Evolutionary conservation across 1,284 basidiomycete species (phyloP), one percentile per base, ranked within the genome.

Genomic region (Salmacisia buchloeana): DNA sequence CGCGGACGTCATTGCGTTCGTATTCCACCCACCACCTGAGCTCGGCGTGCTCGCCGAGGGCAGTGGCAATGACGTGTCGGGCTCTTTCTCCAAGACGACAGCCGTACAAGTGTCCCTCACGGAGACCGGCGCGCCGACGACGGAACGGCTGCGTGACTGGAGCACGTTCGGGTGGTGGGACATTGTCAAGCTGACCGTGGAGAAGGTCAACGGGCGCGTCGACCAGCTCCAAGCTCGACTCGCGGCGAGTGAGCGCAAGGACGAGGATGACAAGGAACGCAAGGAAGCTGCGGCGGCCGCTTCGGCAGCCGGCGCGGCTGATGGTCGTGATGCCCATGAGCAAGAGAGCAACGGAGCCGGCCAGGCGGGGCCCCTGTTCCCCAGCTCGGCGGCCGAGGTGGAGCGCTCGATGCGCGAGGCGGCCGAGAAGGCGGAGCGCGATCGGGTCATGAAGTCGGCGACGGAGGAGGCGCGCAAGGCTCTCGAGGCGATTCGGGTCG

Each of bases 1-100:
- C 0, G 86, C 88, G 15, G 94, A 98, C 75, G 89, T 97, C 18
- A 88, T 97, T 60, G 83, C 83, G 3, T 97, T 91, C 87, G 86
- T 89, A 18, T 97, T 98, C 68, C 2, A 46, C 9, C n/a, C 63
- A 63, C n/a, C 64, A 69, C 21, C 66, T 63, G 2, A 35, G 25
- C 2, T 35, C 61, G 13, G 63, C 61, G 10, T 33, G 59, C 15
- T 58, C n/a, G 34, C n/a, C 34, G 39, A 39, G 2, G 61, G 58
- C n/a, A 61, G 60, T 46, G 64, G 63, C 35, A 59, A 67, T 60
- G 23, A 15, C 5, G 63, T 62, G 5, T 18, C 61, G 27, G 59
- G 60, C 31, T 56, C 45, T 36, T 65, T 68, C 41, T 63, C 68
- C n/a, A 46, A 38, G 49, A 54, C 49, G 29, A 31, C 3, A 12